Evolutionary conservation across 106 monocot species (phyloP), one percentile per base, ranked within the genome.

Genomic region (Dendrobium huoshanense): DNA sequence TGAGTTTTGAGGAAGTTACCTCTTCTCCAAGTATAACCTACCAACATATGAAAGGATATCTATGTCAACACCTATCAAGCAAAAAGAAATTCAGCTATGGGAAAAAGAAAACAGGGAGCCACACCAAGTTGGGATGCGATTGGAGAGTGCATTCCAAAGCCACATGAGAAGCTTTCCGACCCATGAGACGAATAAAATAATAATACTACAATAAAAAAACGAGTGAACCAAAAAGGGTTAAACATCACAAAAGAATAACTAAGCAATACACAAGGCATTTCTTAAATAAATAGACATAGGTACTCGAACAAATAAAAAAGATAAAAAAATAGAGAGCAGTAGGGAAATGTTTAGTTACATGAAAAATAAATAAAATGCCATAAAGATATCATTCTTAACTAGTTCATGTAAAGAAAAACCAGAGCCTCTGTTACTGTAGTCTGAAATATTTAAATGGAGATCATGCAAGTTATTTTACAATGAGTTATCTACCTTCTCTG

Each of bases 171-270:
- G 93, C 96, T 85, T 90, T 96, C 47, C 90, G 81, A 0, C 96
- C 93, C 93, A 96, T 93, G 51, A 96, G 82, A n/a, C 93, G 89
- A 88, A 96, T 90, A 78, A 96, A 93, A 79, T 96, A 96, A 77
- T 96, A 96, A 78, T 96, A 96, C 96, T 96, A 89, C 55, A 87
- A 84, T 17, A 15, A 37, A 20, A 19, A 20, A 73, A 73, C 42
- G 3, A 73, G 27, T 73, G 13, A 61, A 70, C 42, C n/a, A 73
- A 42, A 20, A 8, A 41, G 8, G 33, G 4, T 15, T 41, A 20
- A 42, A 18, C 73, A 74, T 44, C 44, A 44, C 40, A 41, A 17
- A 29, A 5, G 20, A 5, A 73, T 55, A 74, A 43, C 15, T 2
- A 74, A 17, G 40, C 29, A 20, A 74, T 1, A 4, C 19, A 37